phyloP scores from a whole-genome alignment of 78 protist genomes.

The Pigoraptor vietnamica region DNA sequence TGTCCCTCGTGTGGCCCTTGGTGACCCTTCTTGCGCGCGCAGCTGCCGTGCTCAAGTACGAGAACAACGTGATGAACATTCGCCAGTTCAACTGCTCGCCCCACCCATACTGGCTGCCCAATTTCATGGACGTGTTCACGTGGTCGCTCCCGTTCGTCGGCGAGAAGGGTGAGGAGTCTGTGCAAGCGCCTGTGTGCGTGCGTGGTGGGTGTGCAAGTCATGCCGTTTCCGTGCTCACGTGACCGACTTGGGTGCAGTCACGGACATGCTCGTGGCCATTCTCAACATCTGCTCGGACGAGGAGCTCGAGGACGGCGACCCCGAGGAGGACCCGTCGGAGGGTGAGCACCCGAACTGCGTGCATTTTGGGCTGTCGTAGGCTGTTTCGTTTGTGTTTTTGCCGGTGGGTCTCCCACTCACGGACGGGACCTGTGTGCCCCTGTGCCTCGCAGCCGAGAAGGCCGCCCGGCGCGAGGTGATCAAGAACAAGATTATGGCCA shows the following conservation, averaged over 20 bases:
- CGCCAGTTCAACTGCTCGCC: conserved; percentile 87
- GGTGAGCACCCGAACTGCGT: background rate
- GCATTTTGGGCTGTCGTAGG: no score
- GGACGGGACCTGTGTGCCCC: conserved; percentile 16
- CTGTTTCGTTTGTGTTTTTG: background rate
- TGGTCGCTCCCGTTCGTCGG: conserved; percentile 98
- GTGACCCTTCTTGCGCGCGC: background rate
- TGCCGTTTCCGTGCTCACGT: background rate
- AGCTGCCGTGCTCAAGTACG: conserved; percentile 71
- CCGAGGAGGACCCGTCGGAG: background rate
- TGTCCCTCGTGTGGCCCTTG: background rate
- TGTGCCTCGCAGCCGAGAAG: conserved; percentile 41
- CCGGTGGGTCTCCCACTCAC: background rate
- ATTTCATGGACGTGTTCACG: conserved; percentile 95
- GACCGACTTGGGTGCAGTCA: background rate
- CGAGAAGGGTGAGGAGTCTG: conserved; percentile 75
- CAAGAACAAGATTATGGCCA: conserved; percentile 67
- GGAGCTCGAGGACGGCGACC: conserved; percentile 45
- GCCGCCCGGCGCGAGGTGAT: conserved; percentile 25
- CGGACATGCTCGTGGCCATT: conserved; percentile 49
- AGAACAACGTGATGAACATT: conserved; percentile 90
- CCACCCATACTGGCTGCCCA: conserved; percentile 98
- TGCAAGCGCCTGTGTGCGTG: background rate
- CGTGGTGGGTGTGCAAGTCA: background rate
- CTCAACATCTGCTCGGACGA: conserved; percentile 52